These are phyloP conservation scores for Cordyceps fumosorosea DNA, from an alignment of 2,329 filamentous ascomycete genomes.

Conservation along the genomic window DNA sequence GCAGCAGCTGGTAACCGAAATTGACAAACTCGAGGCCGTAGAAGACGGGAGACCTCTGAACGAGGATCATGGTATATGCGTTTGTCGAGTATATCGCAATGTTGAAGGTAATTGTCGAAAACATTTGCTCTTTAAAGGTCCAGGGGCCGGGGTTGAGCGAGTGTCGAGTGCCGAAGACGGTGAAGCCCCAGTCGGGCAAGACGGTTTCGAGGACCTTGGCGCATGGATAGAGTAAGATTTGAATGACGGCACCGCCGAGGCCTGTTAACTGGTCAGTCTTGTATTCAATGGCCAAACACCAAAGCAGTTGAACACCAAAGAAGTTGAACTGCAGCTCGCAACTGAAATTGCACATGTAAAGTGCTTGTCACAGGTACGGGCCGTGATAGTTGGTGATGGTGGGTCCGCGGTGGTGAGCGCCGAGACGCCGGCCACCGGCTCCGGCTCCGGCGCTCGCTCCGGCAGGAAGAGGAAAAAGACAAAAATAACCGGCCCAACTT, in stretches of 20 bases:
- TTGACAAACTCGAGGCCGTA: conserved; percentile 33
- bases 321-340: background rate
- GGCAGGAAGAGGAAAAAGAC: background rate
- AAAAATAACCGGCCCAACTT: conserved; percentile 11
- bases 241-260: conserved; percentile 31
- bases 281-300: background rate
- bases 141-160: conserved; percentile 48
- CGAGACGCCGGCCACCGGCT: background rate
- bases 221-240: conserved; percentile 41
- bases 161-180: conserved; percentile 33
- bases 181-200: conserved; percentile 40
- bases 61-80: conserved; percentile 41
- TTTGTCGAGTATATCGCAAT: conserved; percentile 39
- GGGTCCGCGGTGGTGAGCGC: background rate
- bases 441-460: too few species aligned
- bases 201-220: conserved; percentile 36
- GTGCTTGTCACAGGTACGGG: background rate
- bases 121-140: conserved; percentile 53
- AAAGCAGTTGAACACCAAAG: background rate
- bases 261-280: conserved; percentile 13
- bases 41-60: conserved; percentile 38
- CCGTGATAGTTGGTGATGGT: background rate
- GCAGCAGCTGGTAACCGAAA: conserved; percentile 40
- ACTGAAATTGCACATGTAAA: background rate
- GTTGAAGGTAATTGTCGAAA: conserved; percentile 54